Conservation (phyloP, 352 stramenopile genomes). For the Phytophthora aleatoria region DNA sequence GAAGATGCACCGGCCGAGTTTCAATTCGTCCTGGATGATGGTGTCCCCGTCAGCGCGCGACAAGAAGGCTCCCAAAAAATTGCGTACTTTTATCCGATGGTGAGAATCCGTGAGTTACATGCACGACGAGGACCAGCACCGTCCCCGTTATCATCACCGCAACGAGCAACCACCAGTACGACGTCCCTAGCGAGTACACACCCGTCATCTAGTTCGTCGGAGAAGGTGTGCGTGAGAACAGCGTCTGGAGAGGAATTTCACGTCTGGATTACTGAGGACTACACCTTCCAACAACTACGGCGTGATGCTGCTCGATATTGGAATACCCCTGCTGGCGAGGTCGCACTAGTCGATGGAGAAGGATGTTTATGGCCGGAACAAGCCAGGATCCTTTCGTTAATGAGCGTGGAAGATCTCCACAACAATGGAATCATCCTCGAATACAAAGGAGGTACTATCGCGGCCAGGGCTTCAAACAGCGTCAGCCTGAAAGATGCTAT, state of each 20-base stretch:
- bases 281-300: slow-evolving; percentile 79
- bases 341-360: slow-evolving; percentile 57
- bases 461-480: slow-evolving; percentile 13
- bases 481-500: slow-evolving; percentile 35
- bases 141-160: slow-evolving; percentile 13
- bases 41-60: slow-evolving; percentile 55
- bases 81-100: slow-evolving; percentile 64
- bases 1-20: slow-evolving; percentile 68
- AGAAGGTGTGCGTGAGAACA: slow-evolving; percentile 61
- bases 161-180: slow-evolving; percentile 6
- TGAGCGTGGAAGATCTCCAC: slow-evolving; percentile 52
- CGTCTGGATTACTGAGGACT: slow-evolving; percentile 69
- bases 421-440: slow-evolving; percentile 58
- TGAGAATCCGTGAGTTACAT: slow-evolving; percentile 67
- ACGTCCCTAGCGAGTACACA: slow-evolving; percentile 1
- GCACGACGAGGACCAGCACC: slow-evolving; percentile 9
- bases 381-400: slow-evolving; percentile 69
- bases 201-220: slow-evolving; percentile 21
- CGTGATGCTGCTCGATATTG: slow-evolving; percentile 73
- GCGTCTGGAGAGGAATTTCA: slow-evolving; percentile 63
- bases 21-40: slow-evolving; percentile 76
- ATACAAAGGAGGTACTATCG: slow-evolving; percentile 43
- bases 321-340: slow-evolving; percentile 51
- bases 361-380: slow-evolving; percentile 82
- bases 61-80: slow-evolving; percentile 70